These are phyloP conservation scores for Talaromyces sp. DNA, from an alignment of 2,329 filamentous ascomycete genomes.

Conservation along the genomic window DNA sequence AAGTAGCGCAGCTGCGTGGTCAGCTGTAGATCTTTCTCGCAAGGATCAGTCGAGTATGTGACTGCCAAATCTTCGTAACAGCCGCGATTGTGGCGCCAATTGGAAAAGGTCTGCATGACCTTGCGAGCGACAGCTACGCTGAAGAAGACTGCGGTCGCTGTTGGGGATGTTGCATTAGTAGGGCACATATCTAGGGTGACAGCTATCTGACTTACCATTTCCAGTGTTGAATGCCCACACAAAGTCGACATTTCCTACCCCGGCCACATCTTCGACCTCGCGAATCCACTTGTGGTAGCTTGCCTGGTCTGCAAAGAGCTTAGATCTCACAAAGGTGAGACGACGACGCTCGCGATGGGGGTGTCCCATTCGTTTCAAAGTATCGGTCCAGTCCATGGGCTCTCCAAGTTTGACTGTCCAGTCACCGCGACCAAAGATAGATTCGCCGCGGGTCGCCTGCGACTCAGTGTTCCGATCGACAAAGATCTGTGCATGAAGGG, in stretches of 20 bases:
- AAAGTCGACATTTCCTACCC: slow-evolving; percentile 33
- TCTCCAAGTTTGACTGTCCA: slow-evolving; percentile 21
- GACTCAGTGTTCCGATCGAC: slow-evolving; percentile 26
- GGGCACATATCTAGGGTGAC: not conserved
- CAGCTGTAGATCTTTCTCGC: slow-evolving; percentile 29
- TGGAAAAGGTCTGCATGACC: slow-evolving; percentile 24
- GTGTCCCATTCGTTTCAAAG: slow-evolving; percentile 30
- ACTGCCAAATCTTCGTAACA: slow-evolving; percentile 24
- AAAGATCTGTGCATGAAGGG: slow-evolving; percentile 30
- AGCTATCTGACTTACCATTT: slow-evolving; percentile 31
- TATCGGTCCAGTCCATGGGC: slow-evolving; percentile 29
- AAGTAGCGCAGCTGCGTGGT: slow-evolving; percentile 12
- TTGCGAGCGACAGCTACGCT: slow-evolving; percentile 22
- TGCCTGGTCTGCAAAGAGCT: slow-evolving; percentile 31
- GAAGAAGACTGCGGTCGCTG: slow-evolving; percentile 24
- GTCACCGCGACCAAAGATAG: slow-evolving; percentile 27
- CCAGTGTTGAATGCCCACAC: slow-evolving; percentile 40
- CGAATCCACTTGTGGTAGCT: slow-evolving; percentile 29
- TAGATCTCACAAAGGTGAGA: slow-evolving; percentile 36
- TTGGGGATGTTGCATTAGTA: not conserved
- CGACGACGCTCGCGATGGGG: slow-evolving; percentile 35
- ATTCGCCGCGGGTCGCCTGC: slow-evolving; percentile 22
- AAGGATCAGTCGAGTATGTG: slow-evolving; percentile 30
- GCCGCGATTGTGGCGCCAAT: slow-evolving; percentile 14
- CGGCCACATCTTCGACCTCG: slow-evolving; percentile 30